Percentiles rank a stretch among this genome's conserved stretches.
These are phyloP conservation scores for Pestalotiopsis sp. DNA, from an alignment of 2,329 filamentous ascomycete genomes.

Conservation along the genomic window DNA sequence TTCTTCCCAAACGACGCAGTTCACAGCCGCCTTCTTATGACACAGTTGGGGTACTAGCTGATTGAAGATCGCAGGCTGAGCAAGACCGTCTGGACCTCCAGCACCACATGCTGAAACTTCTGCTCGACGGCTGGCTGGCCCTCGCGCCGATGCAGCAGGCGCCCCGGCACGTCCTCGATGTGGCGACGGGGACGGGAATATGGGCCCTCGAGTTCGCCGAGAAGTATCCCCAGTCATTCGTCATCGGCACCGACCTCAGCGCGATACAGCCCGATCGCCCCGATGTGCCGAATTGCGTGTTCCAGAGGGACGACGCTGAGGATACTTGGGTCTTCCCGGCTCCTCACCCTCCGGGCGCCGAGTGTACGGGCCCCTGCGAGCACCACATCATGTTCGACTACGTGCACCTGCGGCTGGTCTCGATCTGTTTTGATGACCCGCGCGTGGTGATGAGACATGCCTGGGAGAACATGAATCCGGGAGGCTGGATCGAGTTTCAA, in stretches of 20 bases:
- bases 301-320: constrained; percentile 1
- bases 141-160: background rate
- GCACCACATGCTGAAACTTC: background rate
- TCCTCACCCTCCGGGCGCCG: background rate
- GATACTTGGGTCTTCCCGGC: background rate
- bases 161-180: background rate
- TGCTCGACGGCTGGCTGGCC: background rate
- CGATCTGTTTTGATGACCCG: background rate
- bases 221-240: background rate
- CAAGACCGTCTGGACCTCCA: background rate
- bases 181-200: background rate
- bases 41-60: background rate
- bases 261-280: background rate
- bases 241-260: constrained; percentile 8
- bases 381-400: constrained; percentile 8
- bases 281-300: background rate
- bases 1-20: constrained; percentile 8
- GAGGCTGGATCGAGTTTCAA: constrained; percentile 11
- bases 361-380: background rate
- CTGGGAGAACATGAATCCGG: background rate
- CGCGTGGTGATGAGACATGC: background rate
- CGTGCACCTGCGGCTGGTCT: background rate
- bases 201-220: constrained; percentile 4
- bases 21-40: no score
- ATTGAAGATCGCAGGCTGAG: background rate